Base-by-base conservation (phyloP, 441 rosid genomes). In the Daphne laureola region DNA sequence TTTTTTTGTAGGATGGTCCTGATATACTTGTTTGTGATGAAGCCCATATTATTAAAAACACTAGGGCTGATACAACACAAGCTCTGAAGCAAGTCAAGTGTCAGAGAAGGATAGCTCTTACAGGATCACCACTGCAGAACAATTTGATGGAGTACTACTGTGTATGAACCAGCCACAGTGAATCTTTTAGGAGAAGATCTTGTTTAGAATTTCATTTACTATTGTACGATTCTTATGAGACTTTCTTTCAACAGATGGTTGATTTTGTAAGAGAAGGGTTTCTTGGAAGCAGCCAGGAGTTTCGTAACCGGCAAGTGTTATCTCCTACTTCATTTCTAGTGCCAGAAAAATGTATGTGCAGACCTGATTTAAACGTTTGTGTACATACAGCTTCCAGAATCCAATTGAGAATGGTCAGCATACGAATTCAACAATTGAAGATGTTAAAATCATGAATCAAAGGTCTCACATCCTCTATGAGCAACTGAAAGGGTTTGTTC, bases 211-310 rank as follows among this genome's bases (percentile, higher is more conserved):
- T 36, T 17, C 43, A 14, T 57, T 42, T 53, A 31, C 2, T 50
- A 47, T 43, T 49, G 54, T 36, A 58, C 47, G 17, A 53, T 54
- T 61, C 58, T 51, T 67, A 49, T 49, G 49, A 53, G n/a, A 56
- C 50, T 70, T 67, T 18, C 45, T 74, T 42, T 78, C 55, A 57
- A 69, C 88, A 95, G 99, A 95, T 95, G 99, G 99, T 95, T 73
- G 99, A 95, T 74, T 95, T 95, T 75, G 99, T 95, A 18, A 78
- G 99, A 80, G 99, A 95, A 82, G 99, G 99, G 72, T 95, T 95
- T 74, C 87, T 95, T 57, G 99, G 99, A 49, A 90, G 98, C 82
- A 94, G 99, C 73, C 96, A 81, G 40, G 98, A 94, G 73, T 90
- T 90, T 73, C 76, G 98, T 70, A 94, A 94, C 70, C 94, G 99